Evolutionary conservation across 139 green algal species (phyloP).

Genomic region (Tetraselmis chui): DNA sequence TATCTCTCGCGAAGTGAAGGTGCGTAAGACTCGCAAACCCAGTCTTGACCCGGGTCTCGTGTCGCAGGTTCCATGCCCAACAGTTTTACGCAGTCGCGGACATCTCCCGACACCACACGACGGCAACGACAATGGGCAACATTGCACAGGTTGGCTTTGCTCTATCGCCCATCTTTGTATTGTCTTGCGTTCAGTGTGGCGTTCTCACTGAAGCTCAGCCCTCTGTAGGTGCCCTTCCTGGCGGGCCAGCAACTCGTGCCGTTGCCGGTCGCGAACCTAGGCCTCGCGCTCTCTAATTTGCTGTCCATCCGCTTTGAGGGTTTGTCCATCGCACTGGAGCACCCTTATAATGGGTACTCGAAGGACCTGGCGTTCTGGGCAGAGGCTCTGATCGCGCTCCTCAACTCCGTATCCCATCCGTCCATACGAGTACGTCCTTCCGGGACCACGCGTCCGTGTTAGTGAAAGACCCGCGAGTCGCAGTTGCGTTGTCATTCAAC

Average conservation of each 20-base stretch:
- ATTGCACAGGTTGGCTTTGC: background rate
- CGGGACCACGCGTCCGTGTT: too few relatives aligned
- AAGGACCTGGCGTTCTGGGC: background rate
- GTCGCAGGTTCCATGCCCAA: background rate
- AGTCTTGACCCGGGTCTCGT: background rate
- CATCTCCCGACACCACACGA: too few relatives aligned
- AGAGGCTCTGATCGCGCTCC: background rate
- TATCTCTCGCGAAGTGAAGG: too few relatives aligned
- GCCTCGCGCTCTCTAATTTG: background rate
- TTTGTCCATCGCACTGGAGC: background rate
- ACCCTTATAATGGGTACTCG: background rate
- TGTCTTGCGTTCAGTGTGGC: too few relatives aligned
- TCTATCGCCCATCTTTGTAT: too few relatives aligned
- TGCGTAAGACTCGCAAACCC: background rate
- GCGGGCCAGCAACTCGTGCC: background rate
- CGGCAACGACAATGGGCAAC: too few relatives aligned
- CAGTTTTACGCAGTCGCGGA: background rate
- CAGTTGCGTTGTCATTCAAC: too few relatives aligned
- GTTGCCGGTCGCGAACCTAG: background rate
- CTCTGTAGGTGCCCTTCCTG: background rate
- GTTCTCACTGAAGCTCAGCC: background rate
- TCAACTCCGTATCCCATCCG: background rate
- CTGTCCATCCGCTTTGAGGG: background rate
- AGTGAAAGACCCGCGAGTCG: too few relatives aligned
- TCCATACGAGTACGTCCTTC: background rate